phyloP scores from a whole-genome alignment of 2,329 filamentous ascomycete species.

The Tolypocladium album region DNA sequence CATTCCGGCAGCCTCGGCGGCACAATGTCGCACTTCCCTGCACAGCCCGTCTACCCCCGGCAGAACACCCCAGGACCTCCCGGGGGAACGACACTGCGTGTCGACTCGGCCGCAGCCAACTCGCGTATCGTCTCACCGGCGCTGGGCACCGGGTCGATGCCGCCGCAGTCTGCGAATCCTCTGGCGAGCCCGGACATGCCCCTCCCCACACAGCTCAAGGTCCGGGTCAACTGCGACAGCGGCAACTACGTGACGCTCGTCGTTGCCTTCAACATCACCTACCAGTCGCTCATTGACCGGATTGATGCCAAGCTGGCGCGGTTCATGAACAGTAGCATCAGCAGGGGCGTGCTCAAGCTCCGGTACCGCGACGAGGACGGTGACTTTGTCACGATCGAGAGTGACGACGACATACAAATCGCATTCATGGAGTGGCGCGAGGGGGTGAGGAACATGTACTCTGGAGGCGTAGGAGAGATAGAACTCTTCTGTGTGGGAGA shows the following conservation, averaged over 20 bases:
- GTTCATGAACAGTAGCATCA: slow-evolving; percentile 76
- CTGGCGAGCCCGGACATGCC: slow-evolving; percentile 38
- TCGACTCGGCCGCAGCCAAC: slow-evolving; percentile 26
- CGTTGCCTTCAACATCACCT: slow-evolving; percentile 89
- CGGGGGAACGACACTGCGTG: slow-evolving; percentile 23
- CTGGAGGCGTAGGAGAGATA: slow-evolving; percentile 75
- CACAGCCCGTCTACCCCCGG: slow-evolving; percentile 41
- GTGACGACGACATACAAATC: slow-evolving; percentile 91
- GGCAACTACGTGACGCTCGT: slow-evolving; percentile 92
- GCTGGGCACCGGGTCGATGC: slow-evolving; percentile 22
- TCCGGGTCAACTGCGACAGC: slow-evolving; percentile 81
- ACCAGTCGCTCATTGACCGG: slow-evolving; percentile 84
- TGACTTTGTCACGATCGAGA: slow-evolving; percentile 87
- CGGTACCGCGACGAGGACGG: slow-evolving; percentile 89
- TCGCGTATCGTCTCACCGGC: slow-evolving; percentile 36
- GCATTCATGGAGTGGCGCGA: slow-evolving; percentile 94
- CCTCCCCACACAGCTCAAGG: slow-evolving; percentile 71
- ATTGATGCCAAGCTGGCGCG: slow-evolving; percentile 91
- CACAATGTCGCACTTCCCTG: slow-evolving; percentile 45
- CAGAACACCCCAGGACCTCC: slow-evolving; percentile 30
- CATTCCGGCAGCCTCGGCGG: slow-evolving; percentile 36
- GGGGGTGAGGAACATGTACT: slow-evolving; percentile 42
- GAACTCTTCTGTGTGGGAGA: slow-evolving; percentile 68
- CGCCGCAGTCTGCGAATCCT: slow-evolving; percentile 15
- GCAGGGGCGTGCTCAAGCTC: slow-evolving; percentile 70